A percentile compares a stretch with the other conserved stretches of the same genome.
These are phyloP conservation scores for Boletus sp. DNA, from an alignment of 768 basidiomycete genomes.

Conservation along the genomic window DNA sequence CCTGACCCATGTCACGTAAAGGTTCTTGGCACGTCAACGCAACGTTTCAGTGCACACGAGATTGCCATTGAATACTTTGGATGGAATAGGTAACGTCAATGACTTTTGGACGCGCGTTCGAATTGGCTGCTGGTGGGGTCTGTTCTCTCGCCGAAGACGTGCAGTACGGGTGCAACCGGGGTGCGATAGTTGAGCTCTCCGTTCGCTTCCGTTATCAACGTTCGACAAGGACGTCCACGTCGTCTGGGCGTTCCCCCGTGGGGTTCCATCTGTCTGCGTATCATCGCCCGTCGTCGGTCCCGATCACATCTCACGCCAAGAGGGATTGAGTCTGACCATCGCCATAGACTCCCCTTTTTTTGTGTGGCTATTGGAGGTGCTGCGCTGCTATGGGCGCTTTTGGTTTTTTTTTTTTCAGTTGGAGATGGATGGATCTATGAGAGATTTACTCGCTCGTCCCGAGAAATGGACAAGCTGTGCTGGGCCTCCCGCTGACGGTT, in stretches of 20 bases:
- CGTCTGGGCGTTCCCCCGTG: background rate
- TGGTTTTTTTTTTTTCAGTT: background rate
- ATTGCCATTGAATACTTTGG: background rate
- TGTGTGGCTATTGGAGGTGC: background rate
- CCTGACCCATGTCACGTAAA: slow-evolving; percentile 2
- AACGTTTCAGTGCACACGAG: background rate
- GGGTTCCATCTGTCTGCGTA: background rate
- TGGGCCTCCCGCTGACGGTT: no score
- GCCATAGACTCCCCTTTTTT: background rate
- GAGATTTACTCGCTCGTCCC: background rate
- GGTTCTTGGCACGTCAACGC: background rate
- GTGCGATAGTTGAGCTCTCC: background rate
- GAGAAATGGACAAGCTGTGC: no score
- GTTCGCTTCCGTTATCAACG: background rate
- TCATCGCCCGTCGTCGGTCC: background rate
- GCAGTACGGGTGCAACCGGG: background rate
- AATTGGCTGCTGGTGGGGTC: background rate
- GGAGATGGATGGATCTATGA: background rate
- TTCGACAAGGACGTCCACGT: background rate
- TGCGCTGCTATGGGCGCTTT: background rate
- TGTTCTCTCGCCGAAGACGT: background rate
- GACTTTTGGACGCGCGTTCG: background rate
- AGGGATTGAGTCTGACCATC: background rate
- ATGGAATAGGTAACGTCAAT: background rate
- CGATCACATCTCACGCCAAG: background rate